A percentile compares a stretch with the other conserved stretches of the same genome.
phyloP scores from a whole-genome alignment of 2,329 filamentous ascomycete species.

The Arthrobotrys megalospora region DNA sequence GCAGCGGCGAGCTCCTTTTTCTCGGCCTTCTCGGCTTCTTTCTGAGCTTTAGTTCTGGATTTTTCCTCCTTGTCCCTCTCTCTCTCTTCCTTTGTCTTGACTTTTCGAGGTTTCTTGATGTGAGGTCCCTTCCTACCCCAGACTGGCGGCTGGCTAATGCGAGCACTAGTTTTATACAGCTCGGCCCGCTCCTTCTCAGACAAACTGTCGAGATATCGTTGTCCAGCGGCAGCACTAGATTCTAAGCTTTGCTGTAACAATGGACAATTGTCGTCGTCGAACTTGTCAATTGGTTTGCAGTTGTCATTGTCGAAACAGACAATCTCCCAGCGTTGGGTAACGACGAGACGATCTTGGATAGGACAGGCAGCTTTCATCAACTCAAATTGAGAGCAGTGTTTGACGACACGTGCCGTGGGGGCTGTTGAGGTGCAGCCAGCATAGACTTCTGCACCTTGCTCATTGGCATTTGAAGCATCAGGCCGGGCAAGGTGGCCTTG shows the following conservation, averaged over 20 bases:
- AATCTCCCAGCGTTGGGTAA: constrained; percentile 31
- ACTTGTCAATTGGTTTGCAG: constrained; percentile 10
- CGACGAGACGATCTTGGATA: constrained; percentile 13
- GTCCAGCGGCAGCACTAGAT: background rate
- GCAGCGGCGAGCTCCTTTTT: constrained; percentile 7
- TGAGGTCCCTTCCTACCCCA: constrained; percentile 58
- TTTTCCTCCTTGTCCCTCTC: constrained; percentile 24
- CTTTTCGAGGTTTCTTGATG: constrained; percentile 48
- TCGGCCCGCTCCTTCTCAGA: constrained; percentile 40
- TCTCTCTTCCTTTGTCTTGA: constrained; percentile 47
- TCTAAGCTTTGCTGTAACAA: constrained; percentile 20
- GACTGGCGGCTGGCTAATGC: constrained; percentile 51
- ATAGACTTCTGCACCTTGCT: constrained; percentile 9
- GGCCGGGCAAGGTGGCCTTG: constrained; percentile 9
- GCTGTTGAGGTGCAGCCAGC: background rate
- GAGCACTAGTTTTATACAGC: constrained; percentile 35
- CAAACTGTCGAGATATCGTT: constrained; percentile 12
- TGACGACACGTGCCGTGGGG: constrained; percentile 34
- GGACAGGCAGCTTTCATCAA: constrained; percentile 13
- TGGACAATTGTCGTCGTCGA: constrained; percentile 24
- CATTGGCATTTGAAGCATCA: background rate
- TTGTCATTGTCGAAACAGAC: constrained; percentile 6
- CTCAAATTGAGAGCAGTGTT: constrained; percentile 7
- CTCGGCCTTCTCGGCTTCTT: constrained; percentile 23
- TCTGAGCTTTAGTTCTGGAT: background rate